Base-by-base conservation (phyloP, 1,284 basidiomycete genomes). In the Tilletia indica region DNA sequence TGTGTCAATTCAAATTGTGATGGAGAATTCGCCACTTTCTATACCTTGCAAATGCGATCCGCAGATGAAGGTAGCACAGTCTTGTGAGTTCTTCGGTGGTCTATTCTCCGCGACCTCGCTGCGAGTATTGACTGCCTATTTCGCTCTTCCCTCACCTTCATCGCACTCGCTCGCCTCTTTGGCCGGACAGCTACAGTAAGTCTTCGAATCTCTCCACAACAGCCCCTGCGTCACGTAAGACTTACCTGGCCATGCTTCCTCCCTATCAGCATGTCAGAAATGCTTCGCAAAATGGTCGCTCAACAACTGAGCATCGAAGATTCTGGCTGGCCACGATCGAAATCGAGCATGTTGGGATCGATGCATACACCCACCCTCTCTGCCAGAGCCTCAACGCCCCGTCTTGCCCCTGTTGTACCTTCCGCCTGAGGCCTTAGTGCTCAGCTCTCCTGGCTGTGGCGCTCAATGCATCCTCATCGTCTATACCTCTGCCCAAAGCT, bases 1-100 rank as follows among this genome's bases (percentile, higher is more conserved):
- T 64, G 61, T n/a, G 36, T 64, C 61, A 64, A 64, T 64, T 16
- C 4, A 4, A 64, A 64, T n/a, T 64, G 61, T 34, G 61, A 64
- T 36, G 19, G 34, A 25, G 61, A 64, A n/a, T n/a, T 38, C 19
- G 61, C 61, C 9, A 38, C 61, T 16, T 64, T 64, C 61, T 64
- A 64, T 38, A 64, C 61, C 12, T 34, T 64, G 34, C 61, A 64
- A 21, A 64, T 64, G 61, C 34, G 61, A 3, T 64, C 61, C 1
- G 61, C 61, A 19, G 61, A 64, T 16, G 61, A 64, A 21, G 61
- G 61, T 16, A 64, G 61, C 16, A 64, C 61, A 11, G 61, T 64
- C 34, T 64, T 64, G 61, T 64, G 34, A 64, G 61, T 64, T 4
- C 9, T 6, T 31, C 2, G 25, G 25, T 31, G 25, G 25, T 31